Base-by-base conservation (phyloP, 2,329 filamentous ascomycete genomes). In the Ceratocystis cubensis region DNA sequence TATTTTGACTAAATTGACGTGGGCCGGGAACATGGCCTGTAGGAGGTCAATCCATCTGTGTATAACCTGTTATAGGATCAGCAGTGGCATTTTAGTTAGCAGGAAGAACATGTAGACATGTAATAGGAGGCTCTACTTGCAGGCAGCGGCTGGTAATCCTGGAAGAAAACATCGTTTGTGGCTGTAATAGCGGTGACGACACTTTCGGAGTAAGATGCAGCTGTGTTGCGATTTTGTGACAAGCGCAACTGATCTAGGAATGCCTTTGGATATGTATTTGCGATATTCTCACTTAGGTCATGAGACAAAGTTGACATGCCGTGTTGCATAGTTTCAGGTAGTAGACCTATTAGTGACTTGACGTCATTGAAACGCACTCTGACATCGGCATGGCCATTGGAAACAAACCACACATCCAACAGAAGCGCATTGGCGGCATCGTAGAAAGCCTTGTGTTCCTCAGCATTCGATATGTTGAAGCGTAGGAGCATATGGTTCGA, bases 11-110 rank as follows among this genome's bases (percentile, higher is more conserved):
- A 88, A 82, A 64, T 84, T 80, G 53, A 93, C 88, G 70, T 91
- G 86, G 0, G 86, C 87, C 0, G 90, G 87, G 74, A 96, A 97
- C 83, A 97, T 91, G 66, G 90, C 93, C 57, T 90, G 84, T 70
- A 96, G 82, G 48, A 96, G 82, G 62, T 85, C 86, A 87, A 97
- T 92, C 94, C 94, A 99, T 45, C 88, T 89, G n/a, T 83, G 78
- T 67, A 96, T 88, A 56, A 82, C 75, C 73, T 75, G 64, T 13
- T 44, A n/a, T 10, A 25, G 22, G 20, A 56, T 70, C 44, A 71
- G 70, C 28, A 56, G 46, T 50, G 25, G 44, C 15, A 48, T 25
- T 61, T 30, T n/a, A 41, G n/a, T 22, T 7, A 22, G 20, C 7
- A 22, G 22, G n/a, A 20, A 17, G 28, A 20, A 61, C 30, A 46